phyloP scores from a whole-genome alignment of 768 basidiomycete species.

The Amanita exitialis region DNA sequence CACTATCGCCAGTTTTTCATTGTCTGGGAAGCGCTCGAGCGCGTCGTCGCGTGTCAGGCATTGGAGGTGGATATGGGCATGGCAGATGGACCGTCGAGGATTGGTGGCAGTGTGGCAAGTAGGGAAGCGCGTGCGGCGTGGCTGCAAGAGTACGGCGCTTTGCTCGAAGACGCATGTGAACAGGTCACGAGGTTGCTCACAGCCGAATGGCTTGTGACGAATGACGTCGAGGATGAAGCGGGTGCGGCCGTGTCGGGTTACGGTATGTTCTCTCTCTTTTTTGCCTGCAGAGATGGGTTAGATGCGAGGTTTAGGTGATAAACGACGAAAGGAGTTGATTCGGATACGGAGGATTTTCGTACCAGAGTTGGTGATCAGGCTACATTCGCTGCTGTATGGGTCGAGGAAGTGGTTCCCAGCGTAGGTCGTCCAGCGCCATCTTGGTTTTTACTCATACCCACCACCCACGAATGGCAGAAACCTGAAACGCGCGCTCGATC shows the following conservation, averaged over 20 bases:
- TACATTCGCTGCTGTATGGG: slow-evolving; percentile 63
- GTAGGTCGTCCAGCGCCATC: slow-evolving; percentile 30
- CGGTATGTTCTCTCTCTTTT: neutral
- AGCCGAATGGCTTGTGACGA: slow-evolving; percentile 60
- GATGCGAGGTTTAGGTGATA: slow-evolving; percentile 29
- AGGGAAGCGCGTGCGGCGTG: slow-evolving; percentile 50
- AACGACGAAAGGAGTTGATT: slow-evolving; percentile 54
- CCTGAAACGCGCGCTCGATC: slow-evolving; percentile 60
- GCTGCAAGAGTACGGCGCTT: slow-evolving; percentile 55
- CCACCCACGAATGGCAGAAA: slow-evolving; percentile 37
- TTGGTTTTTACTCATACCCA: neutral
- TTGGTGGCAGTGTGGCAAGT: slow-evolving; percentile 24
- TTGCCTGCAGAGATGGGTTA: neutral
- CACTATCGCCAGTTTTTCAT: slow-evolving; percentile 76
- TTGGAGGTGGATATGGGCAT: slow-evolving; percentile 32
- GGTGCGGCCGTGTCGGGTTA: slow-evolving; percentile 10
- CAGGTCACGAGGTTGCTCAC: slow-evolving; percentile 63
- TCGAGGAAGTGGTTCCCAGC: slow-evolving; percentile 56
- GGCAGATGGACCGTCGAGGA: neutral
- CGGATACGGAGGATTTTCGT: slow-evolving; percentile 85
- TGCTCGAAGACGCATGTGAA: slow-evolving; percentile 56
- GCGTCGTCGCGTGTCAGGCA: slow-evolving; percentile 51
- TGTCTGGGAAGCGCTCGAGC: slow-evolving; percentile 58
- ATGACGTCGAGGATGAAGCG: slow-evolving; percentile 35
- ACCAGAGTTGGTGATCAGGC: slow-evolving; percentile 80